Evolutionary conservation across 495 filamentous ascomycete species (phyloP), one percentile per base, ranked within the genome.

Genomic region (Penicillium tannophilum): DNA sequence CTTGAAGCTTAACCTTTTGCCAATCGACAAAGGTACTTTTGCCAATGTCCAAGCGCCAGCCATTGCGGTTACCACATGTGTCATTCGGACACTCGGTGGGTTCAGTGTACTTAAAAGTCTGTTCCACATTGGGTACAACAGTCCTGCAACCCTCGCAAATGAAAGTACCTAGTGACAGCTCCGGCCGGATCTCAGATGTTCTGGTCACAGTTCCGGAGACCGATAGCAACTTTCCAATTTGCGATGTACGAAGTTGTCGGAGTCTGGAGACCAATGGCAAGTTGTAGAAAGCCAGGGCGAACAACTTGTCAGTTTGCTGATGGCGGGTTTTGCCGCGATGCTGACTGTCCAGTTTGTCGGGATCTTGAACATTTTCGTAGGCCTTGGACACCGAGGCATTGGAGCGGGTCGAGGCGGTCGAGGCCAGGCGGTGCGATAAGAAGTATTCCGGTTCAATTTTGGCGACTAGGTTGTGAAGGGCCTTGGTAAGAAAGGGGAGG

Each of bases 21-120:
- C 94, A 99, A 74, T 99, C 94, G 20, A 98, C 89, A 66, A 99
- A 99, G 3, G 93, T 96, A 69, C 92, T 97, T 72, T 97, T 94
- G 45, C 91, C 84, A 68, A 99, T 98, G 63, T 99, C 93, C 6
- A 99, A 78, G 24, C 91, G 86, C 94, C 94, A 99, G 19, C 89
- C 92, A 48, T 82, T 75, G 26, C 93, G 87, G 76, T 99, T 99
- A 55, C 85, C 85, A 68, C 94, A 99, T n/a, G 82, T 87, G n/a
- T 80, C 62, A 64, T 97, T 98, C 0, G 94, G 94, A 65, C 94
- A 99, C 76, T 97, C 91, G 4, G 91, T 90, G 12, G 94, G 94
- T 67, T 99, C 94, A 3, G 92, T 97, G 73, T 96, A 99, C 58
- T 91, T 86, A 77, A 99, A 99, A 3, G 91, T 97, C 74, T 99